Conservation (phyloP, 306 rosid genomes). For the Cicer chorassanicum region DNA sequence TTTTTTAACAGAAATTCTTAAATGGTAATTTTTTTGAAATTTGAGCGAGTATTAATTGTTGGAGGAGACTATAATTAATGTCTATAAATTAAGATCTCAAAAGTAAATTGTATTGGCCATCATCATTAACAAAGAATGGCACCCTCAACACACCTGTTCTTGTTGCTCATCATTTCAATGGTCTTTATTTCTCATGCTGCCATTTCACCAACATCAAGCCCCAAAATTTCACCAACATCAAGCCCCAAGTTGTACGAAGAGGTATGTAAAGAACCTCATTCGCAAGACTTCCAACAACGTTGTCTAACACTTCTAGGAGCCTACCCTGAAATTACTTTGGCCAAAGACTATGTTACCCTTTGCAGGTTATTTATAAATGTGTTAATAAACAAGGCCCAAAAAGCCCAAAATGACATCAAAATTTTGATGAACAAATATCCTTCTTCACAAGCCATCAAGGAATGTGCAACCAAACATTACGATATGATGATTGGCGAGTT, state of each 20-base stretch:
- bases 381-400: background rate
- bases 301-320: background rate
- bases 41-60: background rate
- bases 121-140: background rate
- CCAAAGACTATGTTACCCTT: background rate
- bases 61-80: background rate
- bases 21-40: no score
- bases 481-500: fast-evolving
- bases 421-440: background rate
- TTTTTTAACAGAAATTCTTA: no score
- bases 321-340: background rate
- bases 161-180: background rate
- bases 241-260: background rate
- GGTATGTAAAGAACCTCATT: background rate
- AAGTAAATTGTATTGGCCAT: background rate
- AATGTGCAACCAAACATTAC: background rate
- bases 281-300: background rate
- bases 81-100: background rate
- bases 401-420: background rate
- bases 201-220: background rate
- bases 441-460: background rate
- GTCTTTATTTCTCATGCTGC: background rate
- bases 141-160: background rate
- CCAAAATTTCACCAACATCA: background rate
- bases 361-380: background rate